phyloP scores from a whole-genome alignment of 2,329 filamentous ascomycete genomes.

The Talaromyces funiculosus region DNA sequence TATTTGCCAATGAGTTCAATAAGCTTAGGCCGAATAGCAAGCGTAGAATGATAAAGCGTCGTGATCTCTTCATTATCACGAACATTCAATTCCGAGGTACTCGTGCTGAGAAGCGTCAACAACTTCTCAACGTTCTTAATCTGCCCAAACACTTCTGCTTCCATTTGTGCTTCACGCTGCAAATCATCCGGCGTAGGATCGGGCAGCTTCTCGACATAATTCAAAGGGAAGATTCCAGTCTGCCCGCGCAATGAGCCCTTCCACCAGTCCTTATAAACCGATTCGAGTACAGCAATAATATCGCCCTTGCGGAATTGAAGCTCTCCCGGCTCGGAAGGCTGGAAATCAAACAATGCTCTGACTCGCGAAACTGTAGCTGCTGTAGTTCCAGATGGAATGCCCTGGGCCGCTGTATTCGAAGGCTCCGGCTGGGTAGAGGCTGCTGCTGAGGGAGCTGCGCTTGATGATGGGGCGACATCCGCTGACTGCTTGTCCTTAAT shows the following conservation, averaged over 20 bases:
- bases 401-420: conserved; percentile 35
- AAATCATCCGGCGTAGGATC: conserved; percentile 93
- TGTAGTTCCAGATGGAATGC: conserved; percentile 71
- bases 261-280: conserved; percentile 99
- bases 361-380: conserved; percentile 95
- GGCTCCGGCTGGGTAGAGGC: conserved; percentile 32
- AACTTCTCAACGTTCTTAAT: conserved; percentile 76
- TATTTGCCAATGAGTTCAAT: conserved; percentile 99
- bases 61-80: conserved; percentile 98
- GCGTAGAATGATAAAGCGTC: conserved; percentile 79
- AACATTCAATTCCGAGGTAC: conserved; percentile 69
- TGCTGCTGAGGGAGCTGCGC: conserved; percentile 22
- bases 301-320: conserved; percentile 95
- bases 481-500: conserved; percentile 66
- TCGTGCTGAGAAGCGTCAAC: conserved; percentile 83
- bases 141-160: conserved; percentile 70
- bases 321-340: conserved; percentile 88
- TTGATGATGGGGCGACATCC: conserved; percentile 35
- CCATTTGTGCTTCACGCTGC: conserved; percentile 93
- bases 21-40: conserved; percentile 90
- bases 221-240: conserved; percentile 95
- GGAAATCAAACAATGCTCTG: conserved; percentile 88
- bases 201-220: conserved; percentile 95
- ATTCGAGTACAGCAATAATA: conserved; percentile 93
- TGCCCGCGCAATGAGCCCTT: conserved; percentile 89